Evolutionary conservation across 1,284 basidiomycete species (phyloP), one percentile per base, ranked within the genome.

Genomic region (Wallemia mellicola): DNA sequence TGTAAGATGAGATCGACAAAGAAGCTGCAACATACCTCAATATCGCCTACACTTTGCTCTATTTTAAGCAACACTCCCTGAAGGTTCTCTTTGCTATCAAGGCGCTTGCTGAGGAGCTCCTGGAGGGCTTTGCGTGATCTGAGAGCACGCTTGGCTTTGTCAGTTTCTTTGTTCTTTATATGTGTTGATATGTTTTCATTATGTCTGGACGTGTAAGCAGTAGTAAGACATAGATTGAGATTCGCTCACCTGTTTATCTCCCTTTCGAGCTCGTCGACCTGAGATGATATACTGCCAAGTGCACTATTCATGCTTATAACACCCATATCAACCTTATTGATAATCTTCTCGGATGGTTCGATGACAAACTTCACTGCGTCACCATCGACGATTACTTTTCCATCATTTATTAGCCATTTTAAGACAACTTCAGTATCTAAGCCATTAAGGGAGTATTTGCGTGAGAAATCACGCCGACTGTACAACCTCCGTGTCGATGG

Each of bases 41-140:
- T 76, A 68, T 96, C 85, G 2, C 81, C 81, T 55, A 83, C 83
- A 24, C 91, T 86, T 19, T 81, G 78, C 70, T 96, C 87, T 1
- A 96, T 83, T 58, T 79, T 78, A 59, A 86, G 71, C 22, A 94
- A 70, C 0, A 89, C 86, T 1, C 75, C 71, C 61, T 82, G 78
- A 14, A 96, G 71, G 48, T 80, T 86, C 59, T 81, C 78, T 1
- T 85, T 71, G 0, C 85, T 80, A 0, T 73, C 76, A 0, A 87
- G 69, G 24, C 88, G 81, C 67, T 86, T 84, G 26, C 71, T 71
- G 26, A 91, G 72, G 1, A 91, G 70, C 1, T 83, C 82, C 65
- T 91, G 81, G 2, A 91, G 72, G 59, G 79, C 77, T 67, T 87
- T 92, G 64, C 80, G 79, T 17, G 81, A 79, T 28, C 82, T 78